Conservation (phyloP, 2,329 filamentous ascomycete genomes). For the Phyllosticta citrichinensis region DNA sequence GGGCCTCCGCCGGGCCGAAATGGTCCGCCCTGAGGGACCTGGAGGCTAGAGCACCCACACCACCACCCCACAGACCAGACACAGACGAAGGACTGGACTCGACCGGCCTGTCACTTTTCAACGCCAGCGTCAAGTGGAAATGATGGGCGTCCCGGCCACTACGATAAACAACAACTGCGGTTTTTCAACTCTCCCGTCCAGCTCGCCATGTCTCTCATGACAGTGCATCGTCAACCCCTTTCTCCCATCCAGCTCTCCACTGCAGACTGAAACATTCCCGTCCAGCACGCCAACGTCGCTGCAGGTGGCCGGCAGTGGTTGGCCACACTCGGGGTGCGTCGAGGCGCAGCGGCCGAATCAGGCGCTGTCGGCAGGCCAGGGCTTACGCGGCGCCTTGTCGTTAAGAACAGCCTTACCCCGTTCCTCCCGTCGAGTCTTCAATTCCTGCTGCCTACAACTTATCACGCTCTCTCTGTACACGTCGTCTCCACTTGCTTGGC, state of each 20-base stretch:
- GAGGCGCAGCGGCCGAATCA: background rate
- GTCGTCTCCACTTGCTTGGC: background rate
- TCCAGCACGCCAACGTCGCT: background rate
- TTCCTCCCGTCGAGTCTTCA: background rate
- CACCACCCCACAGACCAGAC: background rate
- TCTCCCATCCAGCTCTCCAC: background rate
- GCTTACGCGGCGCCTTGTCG: slow-evolving; percentile 8
- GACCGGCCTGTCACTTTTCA: background rate
- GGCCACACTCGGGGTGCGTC: background rate
- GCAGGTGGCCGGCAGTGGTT: background rate
- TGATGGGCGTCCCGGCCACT: background rate
- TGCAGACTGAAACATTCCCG: background rate
- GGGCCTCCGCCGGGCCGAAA: background rate
- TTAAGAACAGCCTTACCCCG: slow-evolving; percentile 11
- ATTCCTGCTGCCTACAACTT: slow-evolving; percentile 7
- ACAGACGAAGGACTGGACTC: background rate
- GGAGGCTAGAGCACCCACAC: background rate
- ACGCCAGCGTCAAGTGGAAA: background rate
- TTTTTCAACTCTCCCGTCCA: background rate
- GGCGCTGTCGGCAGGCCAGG: background rate
- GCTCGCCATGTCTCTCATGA: too few relatives aligned
- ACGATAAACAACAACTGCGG: background rate
- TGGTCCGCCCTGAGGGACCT: background rate
- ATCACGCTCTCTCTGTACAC: too few relatives aligned
- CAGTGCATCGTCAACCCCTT: background rate